Evolutionary conservation across 495 filamentous ascomycete species (phyloP), one percentile per base, ranked within the genome.

Genomic region (Lophiotrema nucula): DNA sequence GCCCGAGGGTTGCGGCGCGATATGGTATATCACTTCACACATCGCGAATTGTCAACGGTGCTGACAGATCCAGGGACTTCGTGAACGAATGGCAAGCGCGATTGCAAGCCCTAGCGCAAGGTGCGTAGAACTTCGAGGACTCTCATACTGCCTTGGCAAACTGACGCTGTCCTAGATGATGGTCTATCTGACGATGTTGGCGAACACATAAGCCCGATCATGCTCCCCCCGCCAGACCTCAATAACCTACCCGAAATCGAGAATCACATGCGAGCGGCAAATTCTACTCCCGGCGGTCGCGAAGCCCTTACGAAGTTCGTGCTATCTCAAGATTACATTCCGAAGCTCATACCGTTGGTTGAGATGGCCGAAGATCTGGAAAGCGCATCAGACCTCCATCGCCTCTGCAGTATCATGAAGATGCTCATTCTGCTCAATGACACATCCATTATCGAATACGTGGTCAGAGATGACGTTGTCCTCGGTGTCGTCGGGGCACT

Each of bases 351-450:
- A 47, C 90, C 89, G 1, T 65, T 97, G 41, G 88, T 98, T 48
- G 79, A 84, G 43, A 81, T 84, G 65, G 93, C 95, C 2, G 93
- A 98, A 72, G 89, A 96, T 68, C 77, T 95, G 54, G 91, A 98
- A 69, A 90, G 87, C 59, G 73, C 96, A 26, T 67, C 79, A 0
- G 92, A 97, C 66, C 76, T 98, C 25, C 95, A 97, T 69, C 81
- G 87, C 25, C 75, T 98, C 19, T 98, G 93, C 83, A 95, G 90
- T 67, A 96, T 98, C 70, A 96, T 96, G 90, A 98, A 98, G 77
- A 88, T 84, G 49, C 80, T 97, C 31, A 90, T 98, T 45, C 77
- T 97, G 41, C 81, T 98, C 21, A 98, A 98, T 70, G 95, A 98
- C 67, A 95, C 86, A 31, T 76, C 83, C 52, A 95, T 98, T 56